These are phyloP conservation scores for Nigrospora osmanthi DNA, from an alignment of 2,329 filamentous ascomycete genomes.

Conservation along the genomic window DNA sequence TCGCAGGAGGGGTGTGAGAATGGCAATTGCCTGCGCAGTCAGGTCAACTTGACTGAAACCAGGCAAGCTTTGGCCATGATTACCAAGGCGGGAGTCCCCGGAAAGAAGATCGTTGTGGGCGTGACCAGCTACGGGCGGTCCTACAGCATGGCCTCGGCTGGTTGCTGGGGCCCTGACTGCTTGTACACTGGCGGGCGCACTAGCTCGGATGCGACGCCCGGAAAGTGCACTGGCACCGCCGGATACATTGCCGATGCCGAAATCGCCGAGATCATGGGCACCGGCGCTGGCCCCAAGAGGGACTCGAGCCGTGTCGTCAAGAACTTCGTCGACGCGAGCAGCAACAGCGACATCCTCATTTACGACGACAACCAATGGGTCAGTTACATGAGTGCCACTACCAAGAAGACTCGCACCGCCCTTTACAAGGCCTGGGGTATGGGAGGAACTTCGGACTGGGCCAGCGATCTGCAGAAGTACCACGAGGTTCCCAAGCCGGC, in stretches of 20 bases:
- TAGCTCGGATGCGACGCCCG: conserved; percentile 17
- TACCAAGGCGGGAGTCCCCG: conserved; percentile 25
- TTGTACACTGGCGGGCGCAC: conserved; percentile 17
- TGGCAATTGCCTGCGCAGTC: conserved; percentile 24
- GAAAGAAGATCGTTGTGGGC: conserved; percentile 23
- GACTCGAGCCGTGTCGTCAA: conserved; percentile 1
- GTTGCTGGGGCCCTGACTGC: conserved; percentile 22
- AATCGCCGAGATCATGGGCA: conserved; percentile 22
- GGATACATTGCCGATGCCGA: conserved; percentile 31
- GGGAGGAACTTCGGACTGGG: conserved; percentile 16
- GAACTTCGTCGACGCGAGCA: conserved; percentile 4
- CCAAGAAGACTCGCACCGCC: conserved; percentile 3
- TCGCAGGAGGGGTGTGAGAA: conserved; percentile 12
- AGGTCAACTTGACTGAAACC: conserved; percentile 27
- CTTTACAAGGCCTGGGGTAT: conserved; percentile 7
- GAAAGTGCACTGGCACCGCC: conserved; percentile 24
- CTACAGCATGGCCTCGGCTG: conserved; percentile 21
- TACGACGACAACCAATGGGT: conserved; percentile 10
- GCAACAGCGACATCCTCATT: conserved; percentile 10
- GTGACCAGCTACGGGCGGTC: conserved; percentile 24
- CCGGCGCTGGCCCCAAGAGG: background rate
- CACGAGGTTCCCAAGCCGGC: conserved; percentile 7
- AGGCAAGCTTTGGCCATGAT: background rate
- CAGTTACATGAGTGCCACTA: conserved; percentile 6
- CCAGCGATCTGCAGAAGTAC: conserved; percentile 14